These are phyloP conservation scores for Trichoderma polysporum DNA, from an alignment of 2,329 filamentous ascomycete genomes.

Conservation along the genomic window DNA sequence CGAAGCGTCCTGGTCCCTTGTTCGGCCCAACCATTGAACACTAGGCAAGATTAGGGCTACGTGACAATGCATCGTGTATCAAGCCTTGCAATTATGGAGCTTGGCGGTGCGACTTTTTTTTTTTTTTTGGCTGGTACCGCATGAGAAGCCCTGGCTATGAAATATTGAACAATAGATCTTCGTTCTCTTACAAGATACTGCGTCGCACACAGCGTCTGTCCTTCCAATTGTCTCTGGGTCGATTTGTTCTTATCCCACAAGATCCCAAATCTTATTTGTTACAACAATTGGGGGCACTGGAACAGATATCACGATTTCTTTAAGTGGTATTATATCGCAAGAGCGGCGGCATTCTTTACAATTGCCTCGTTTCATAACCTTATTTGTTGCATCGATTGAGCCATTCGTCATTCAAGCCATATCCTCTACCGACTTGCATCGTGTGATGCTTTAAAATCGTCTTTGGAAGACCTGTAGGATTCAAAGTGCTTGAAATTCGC, in stretches of 20 bases:
- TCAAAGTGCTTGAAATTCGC: background rate
- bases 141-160: background rate
- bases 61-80: background rate
- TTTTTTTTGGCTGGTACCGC: background rate
- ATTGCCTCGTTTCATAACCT: background rate
- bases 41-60: constrained; percentile 9
- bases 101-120: background rate
- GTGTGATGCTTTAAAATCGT: background rate
- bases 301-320: background rate
- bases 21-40: background rate
- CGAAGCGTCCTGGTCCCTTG: background rate
- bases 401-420: background rate
- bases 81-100: background rate
- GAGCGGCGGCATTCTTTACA: background rate
- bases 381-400: background rate
- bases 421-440: background rate
- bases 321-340: background rate
- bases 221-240: background rate
- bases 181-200: background rate
- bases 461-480: background rate
- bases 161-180: background rate
- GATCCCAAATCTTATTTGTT: background rate
- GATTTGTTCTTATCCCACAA: background rate
- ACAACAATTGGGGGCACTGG: background rate
- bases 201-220: background rate